Evolutionary conservation across 371 early-diverging fungal genomes (phyloP).

Genomic region (Circinella minor): DNA sequence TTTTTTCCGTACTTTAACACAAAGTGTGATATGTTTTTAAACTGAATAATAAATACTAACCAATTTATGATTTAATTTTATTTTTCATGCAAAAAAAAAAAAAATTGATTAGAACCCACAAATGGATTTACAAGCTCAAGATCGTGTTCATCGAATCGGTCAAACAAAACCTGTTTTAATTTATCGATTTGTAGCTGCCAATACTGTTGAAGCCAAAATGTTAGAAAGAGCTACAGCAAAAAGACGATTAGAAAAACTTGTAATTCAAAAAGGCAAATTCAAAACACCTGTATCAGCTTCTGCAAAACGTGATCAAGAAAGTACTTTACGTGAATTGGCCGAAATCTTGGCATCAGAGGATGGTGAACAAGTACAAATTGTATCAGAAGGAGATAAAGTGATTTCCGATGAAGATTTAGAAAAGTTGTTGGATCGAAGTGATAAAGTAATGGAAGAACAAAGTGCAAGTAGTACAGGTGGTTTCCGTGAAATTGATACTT

Average conservation of each 20-base stretch:
- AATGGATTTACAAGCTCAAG: conserved; percentile 98
- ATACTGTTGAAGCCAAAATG: conserved; percentile 86
- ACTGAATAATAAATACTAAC: too few relatives aligned
- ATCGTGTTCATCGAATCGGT: conserved; percentile 96
- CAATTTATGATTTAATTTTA: not conserved
- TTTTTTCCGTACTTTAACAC: not conserved
- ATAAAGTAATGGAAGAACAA: conserved; percentile 54
- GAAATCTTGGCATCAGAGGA: conserved; percentile 77
- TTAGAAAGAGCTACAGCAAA: conserved; percentile 82
- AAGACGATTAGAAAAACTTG: conserved; percentile 87
- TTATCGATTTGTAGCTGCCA: conserved; percentile 86
- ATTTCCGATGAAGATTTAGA: conserved; percentile 75
- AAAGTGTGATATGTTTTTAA: not conserved
- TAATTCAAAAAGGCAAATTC: conserved; percentile 83
- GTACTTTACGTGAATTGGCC: conserved; percentile 66
- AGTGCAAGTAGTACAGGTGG: conserved; percentile 37
- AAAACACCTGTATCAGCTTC: conserved; percentile 49
- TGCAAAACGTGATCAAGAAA: conserved; percentile 31
- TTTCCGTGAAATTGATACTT: conserved; percentile 49
- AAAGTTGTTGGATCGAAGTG: conserved; percentile 70
- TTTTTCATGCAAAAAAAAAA: too few relatives aligned
- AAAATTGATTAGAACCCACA: conserved; percentile 81
- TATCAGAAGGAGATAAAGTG: conserved; percentile 65
- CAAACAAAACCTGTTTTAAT: conserved; percentile 92
- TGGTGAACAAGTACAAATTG: conserved; percentile 68